phyloP scores from a whole-genome alignment of 331 rosid species.

The Quercus tomentella region DNA sequence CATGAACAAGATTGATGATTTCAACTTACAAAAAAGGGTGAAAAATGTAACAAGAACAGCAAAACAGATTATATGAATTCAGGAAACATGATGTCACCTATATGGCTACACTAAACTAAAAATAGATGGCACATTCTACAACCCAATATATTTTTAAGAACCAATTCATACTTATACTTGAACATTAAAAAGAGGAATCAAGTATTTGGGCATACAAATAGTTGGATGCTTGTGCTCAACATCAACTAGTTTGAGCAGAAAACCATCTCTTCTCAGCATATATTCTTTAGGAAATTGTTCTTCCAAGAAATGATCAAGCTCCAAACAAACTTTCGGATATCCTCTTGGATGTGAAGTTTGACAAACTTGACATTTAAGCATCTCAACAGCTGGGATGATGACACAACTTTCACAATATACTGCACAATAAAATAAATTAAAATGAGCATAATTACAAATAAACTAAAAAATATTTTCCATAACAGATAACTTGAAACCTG shows the following conservation, averaged over 20 bases:
- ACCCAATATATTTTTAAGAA: background rate
- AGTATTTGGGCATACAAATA: constrained; percentile 34
- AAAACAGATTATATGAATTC: background rate
- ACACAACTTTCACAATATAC: constrained; percentile 74
- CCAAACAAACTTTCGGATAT: constrained; percentile 74
- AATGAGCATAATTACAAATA: constrained; percentile 8
- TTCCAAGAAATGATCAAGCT: constrained; percentile 60
- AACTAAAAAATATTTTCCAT: background rate
- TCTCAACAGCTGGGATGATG: constrained; percentile 34
- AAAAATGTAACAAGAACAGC: background rate
- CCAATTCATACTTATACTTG: background rate
- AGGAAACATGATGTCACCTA: background rate
- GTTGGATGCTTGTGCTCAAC: constrained; percentile 21
- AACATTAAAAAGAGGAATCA: background rate
- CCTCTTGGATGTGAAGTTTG: constrained; percentile 66
- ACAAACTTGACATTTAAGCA: constrained; percentile 72
- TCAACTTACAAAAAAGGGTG: background rate
- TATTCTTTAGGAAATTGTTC: constrained; percentile 68
- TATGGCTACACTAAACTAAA: background rate
- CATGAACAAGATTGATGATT: background rate
- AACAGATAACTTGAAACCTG: background rate
- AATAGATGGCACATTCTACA: background rate
- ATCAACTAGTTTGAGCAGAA: constrained; percentile 37
- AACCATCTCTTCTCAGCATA: constrained; percentile 41
- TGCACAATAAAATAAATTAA: constrained; percentile 20